Percentiles rank a stretch among this genome's conserved stretches.
phyloP scores from a whole-genome alignment of 768 basidiomycete species.

The Gloeophyllum trabeum region DNA sequence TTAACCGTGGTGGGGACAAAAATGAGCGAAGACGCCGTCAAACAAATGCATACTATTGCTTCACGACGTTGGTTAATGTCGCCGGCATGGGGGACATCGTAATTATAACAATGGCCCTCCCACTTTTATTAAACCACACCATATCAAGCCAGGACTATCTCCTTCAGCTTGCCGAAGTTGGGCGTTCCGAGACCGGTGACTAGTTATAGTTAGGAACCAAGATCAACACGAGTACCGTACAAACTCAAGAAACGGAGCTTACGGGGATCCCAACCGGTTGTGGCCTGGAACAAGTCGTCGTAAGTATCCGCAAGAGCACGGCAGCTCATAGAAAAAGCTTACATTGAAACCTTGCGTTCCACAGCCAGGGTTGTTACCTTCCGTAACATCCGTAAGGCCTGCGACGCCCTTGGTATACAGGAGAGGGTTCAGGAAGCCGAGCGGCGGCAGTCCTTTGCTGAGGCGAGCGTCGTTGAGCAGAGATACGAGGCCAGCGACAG shows the following conservation, averaged over 20 bases:
- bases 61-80: too few species aligned
- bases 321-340: slow-evolving; percentile 1
- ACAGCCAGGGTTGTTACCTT: slow-evolving; percentile 47
- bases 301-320: not conserved
- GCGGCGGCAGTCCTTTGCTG: slow-evolving; percentile 23
- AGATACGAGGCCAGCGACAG: slow-evolving; percentile 43
- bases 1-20: too few species aligned
- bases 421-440: slow-evolving; percentile 64
- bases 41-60: too few species aligned
- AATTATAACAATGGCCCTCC: too few species aligned
- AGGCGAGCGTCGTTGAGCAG: slow-evolving; percentile 46
- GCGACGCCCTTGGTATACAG: slow-evolving; percentile 32
- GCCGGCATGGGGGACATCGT: too few species aligned
- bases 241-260: too few species aligned
- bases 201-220: too few species aligned
- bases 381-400: slow-evolving; percentile 48
- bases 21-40: too few species aligned
- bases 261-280: slow-evolving; percentile 54
- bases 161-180: slow-evolving; percentile 35
- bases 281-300: slow-evolving; percentile 20
- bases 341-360: slow-evolving; percentile 47
- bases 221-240: too few species aligned
- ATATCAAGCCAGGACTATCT: slow-evolving; percentile 25
- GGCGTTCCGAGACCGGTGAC: slow-evolving; percentile 49
- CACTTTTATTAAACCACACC: too few species aligned